Conservation (phyloP, 129 eudicot species). For the carrot (Daucus carota) region DH1_v3.0 NC_030386.2:13239501-13240000, state of each 20-base stretch:
- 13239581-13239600: neutral
- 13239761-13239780: neutral
- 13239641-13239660: neutral
- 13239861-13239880: no score
- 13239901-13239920: no score
- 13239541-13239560: neutral
- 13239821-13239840: no score
- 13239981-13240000: no score
- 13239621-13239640: neutral
- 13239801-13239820: no score
- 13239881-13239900: no score
- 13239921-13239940: no score
- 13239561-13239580: neutral
- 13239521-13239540: neutral
- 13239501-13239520: neutral
- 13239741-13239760: neutral
- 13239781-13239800: neutral
- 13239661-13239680: neutral
- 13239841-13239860: no score
- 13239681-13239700: neutral
- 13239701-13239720: neutral
- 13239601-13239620: neutral
- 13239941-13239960: no score
- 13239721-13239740: neutral
- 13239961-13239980: no score